Percentiles rank a stretch among this genome's conserved stretches.
These are phyloP conservation scores for Suillus discolor DNA, from an alignment of 768 basidiomycete genomes.

Conservation along the genomic window DNA sequence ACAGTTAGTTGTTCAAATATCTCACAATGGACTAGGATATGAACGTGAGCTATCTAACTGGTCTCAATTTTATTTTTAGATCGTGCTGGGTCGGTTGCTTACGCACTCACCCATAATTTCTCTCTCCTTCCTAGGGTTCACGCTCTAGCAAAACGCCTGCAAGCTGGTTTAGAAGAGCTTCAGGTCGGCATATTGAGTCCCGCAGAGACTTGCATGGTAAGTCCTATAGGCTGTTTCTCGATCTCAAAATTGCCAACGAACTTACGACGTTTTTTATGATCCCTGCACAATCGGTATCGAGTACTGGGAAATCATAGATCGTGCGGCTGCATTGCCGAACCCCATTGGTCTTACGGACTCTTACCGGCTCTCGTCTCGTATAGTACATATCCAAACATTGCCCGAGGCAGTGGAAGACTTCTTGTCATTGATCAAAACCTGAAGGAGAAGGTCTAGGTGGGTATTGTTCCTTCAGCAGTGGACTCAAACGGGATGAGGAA, in stretches of 20 bases:
- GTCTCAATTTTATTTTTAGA: neutral
- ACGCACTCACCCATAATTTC: constrained; percentile 84
- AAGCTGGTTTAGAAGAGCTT: constrained; percentile 67
- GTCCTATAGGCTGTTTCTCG: constrained; percentile 20
- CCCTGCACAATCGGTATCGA: constrained; percentile 69
- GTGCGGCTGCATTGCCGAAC: constrained; percentile 61
- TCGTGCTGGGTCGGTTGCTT: constrained; percentile 76
- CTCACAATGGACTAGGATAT: neutral
- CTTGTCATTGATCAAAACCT: constrained; percentile 60
- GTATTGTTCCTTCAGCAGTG: constrained; percentile 34
- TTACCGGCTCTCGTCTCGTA: constrained; percentile 78
- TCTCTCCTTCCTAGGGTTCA: constrained; percentile 76
- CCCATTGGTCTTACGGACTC: constrained; percentile 77
- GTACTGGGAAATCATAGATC: constrained; percentile 69
- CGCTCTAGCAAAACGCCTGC: constrained; percentile 66
- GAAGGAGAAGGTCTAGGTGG: constrained; percentile 68
- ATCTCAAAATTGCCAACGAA: neutral
- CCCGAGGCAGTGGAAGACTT: constrained; percentile 84
- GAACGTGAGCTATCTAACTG: neutral
- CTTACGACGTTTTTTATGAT: constrained; percentile 66
- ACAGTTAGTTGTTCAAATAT: neutral
- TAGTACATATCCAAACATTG: constrained; percentile 83
- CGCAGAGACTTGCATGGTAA: constrained; percentile 90
- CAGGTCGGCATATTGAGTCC: constrained; percentile 73
- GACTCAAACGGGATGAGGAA: constrained; percentile 16